These are phyloP conservation scores for Taxawa tesnikishii DNA, from an alignment of 2,329 filamentous ascomycete genomes.

Conservation along the genomic window DNA sequence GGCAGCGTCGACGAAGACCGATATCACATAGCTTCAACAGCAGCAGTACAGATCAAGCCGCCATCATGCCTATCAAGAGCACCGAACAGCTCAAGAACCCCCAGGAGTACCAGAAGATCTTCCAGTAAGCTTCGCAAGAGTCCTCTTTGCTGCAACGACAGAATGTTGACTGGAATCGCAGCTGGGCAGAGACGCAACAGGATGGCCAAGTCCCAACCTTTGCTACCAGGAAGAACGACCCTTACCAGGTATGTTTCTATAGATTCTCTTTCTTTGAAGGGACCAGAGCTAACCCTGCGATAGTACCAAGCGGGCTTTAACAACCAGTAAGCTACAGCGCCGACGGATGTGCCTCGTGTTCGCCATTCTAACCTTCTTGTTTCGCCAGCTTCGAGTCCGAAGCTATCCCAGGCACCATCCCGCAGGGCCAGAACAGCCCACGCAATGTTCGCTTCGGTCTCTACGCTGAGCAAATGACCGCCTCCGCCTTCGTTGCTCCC, in stretches of 20 bases:
- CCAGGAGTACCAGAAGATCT: constrained; percentile 11
- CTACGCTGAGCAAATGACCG: constrained; percentile 34
- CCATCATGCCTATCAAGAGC: constrained; percentile 3
- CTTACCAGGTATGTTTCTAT: constrained; percentile 33
- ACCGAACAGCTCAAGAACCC: constrained; percentile 6
- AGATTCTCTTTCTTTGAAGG: no score
- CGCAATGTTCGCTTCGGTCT: constrained; percentile 30
- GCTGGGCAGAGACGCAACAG: constrained; percentile 49
- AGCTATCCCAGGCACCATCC: constrained; percentile 29
- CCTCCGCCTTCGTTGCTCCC: constrained; percentile 31
- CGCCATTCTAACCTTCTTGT: constrained; percentile 19
- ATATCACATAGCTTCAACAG: no score
- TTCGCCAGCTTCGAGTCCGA: constrained; percentile 25
- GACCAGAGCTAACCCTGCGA: constrained; percentile 4
- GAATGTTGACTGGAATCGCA: constrained; percentile 4
- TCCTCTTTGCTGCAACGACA: neutral
- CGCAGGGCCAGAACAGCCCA: constrained; percentile 29
- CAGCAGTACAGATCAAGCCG: neutral
- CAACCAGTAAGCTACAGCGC: constrained; percentile 28
- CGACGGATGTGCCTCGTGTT: constrained; percentile 6
- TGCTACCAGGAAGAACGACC: constrained; percentile 39
- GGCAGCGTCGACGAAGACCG: neutral
- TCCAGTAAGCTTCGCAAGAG: constrained; percentile 7
- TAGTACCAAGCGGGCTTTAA: constrained; percentile 46
- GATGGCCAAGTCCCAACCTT: constrained; percentile 44